These are phyloP conservation scores for Castanea crenata DNA, from an alignment of 306 rosid genomes.

Conservation along the genomic window DNA sequence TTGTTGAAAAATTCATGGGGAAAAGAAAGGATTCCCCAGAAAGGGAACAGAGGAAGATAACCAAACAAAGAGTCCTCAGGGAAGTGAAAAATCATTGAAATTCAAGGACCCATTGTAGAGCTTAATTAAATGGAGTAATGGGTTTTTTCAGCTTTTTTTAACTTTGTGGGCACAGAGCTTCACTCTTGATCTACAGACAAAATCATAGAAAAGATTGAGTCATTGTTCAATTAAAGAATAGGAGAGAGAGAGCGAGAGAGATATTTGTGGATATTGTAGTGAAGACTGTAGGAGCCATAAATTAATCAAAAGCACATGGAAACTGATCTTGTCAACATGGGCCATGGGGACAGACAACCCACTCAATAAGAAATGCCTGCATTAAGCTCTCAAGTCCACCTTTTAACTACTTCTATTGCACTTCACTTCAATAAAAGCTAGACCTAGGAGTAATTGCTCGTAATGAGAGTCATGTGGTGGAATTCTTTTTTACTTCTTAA, in stretches of 20 bases:
- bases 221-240: constrained; percentile 16
- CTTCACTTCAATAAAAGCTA: background rate
- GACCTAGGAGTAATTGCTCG: background rate
- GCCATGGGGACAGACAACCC: constrained; percentile 14
- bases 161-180: constrained; percentile 23
- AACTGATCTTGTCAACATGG: constrained; percentile 56
- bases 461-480: no score
- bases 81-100: constrained; percentile 12
- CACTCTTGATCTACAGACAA: constrained; percentile 51
- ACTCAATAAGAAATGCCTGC: constrained; percentile 22
- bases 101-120: constrained; percentile 19
- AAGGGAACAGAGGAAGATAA: constrained; percentile 42
- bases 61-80: constrained; percentile 34
- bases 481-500: no score
- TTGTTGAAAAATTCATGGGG: constrained; percentile 51
- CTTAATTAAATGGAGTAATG: constrained; percentile 17
- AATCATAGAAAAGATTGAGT: constrained; percentile 48
- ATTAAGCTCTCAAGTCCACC: background rate
- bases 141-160: constrained; percentile 26
- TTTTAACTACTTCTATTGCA: constrained; percentile 12
- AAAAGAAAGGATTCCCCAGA: constrained; percentile 43
- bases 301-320: constrained; percentile 69
- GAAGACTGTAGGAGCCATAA: constrained; percentile 46
- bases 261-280: constrained; percentile 20
- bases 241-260: background rate